Evolutionary conservation across 202 grass and related monocot genomes (phyloP), one percentile per base, ranked within the genome.

Genomic region (Setaria viridis): DNA sequence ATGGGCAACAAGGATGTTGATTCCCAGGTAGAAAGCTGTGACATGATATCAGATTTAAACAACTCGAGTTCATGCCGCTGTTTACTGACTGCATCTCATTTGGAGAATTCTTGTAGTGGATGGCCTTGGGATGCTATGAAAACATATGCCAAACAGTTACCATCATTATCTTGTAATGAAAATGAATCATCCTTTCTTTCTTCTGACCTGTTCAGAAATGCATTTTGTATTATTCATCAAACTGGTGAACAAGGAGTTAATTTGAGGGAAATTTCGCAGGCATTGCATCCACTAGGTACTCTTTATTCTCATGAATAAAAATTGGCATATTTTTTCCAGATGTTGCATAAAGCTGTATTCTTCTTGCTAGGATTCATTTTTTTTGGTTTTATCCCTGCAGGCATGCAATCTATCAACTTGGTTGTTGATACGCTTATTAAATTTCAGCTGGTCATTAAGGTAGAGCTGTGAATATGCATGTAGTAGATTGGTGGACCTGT

Each of bases 181-280:
- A 62, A 88, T 59, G 82, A 90, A 82, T 21, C 82, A 16, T 47
- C 32, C 77, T 70, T 68, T 32, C 80, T 92, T 77, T 98, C 91
- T 74, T 88, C 85, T 84, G 89, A 95, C 29, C 57, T 85, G 79
- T 93, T 98, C 63, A 89, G 84, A 87, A 74, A 68, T 50, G 85
- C 92, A 77, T 92, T 90, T 79, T 90, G 85, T 83, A 10, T 88
- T 87, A 85, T 95, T 84, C 78, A 84, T 78, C 72, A 85, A 87
- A 65, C 93, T 91, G 93, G 93, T 67, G 93, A 95, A 83, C 86
- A 86, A 85, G 93, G 95, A 85, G 70, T 98, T 73, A 81, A 43
- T 80, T 72, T 93, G 80, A 84, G 72, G 72, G 89, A 95, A 86
- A 81, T 98, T 74, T 92, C 91, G 63, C 76, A 92, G n/a, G 87